These are phyloP conservation scores for Fistulinella prunicolor DNA, from an alignment of 768 basidiomycete genomes.

Conservation along the genomic window DNA sequence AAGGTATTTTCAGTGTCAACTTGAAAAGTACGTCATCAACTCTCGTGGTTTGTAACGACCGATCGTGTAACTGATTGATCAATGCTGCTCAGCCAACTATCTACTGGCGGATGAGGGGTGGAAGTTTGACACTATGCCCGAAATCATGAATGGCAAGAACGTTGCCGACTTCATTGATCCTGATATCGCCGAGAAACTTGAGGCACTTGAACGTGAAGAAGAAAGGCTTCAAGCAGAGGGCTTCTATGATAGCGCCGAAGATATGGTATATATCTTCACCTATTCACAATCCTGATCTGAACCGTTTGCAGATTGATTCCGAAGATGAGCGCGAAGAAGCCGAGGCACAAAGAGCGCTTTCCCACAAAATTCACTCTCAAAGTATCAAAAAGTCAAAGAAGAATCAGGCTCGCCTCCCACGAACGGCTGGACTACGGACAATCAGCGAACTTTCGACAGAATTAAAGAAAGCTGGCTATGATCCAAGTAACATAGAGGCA, in stretches of 20 bases:
- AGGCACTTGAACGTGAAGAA: constrained; percentile 95
- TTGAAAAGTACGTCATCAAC: constrained; percentile 61
- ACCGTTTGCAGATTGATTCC: constrained; percentile 39
- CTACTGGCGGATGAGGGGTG: constrained; percentile 85
- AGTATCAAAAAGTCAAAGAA: constrained; percentile 82
- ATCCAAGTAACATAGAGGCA: constrained; percentile 84
- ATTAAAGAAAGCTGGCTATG: constrained; percentile 84
- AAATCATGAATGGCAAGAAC: constrained; percentile 98
- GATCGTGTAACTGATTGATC: constrained; percentile 2
- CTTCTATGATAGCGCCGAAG: constrained; percentile 88
- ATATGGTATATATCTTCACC: constrained; percentile 55
- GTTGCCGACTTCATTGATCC: constrained; percentile 98
- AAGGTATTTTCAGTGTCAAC: constrained; percentile 90
- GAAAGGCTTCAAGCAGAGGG: constrained; percentile 92
- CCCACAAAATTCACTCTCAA: constrained; percentile 70
- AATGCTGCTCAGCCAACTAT: constrained; percentile 70
- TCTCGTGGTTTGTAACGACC: not conserved
- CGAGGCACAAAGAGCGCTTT: constrained; percentile 54
- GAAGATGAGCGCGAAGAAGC: constrained; percentile 82
- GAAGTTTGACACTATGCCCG: constrained; percentile 98
- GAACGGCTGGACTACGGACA: constrained; percentile 65
- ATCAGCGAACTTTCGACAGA: constrained; percentile 73
- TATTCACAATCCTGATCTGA: not conserved
- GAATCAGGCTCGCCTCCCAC: constrained; percentile 77
- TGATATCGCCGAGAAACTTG: constrained; percentile 94